Percentiles rank a stretch among this genome's conserved stretches.
Evolutionary conservation across 495 filamentous ascomycete genomes (phyloP).

Genomic region (Talaromyces stipitatus): DNA sequence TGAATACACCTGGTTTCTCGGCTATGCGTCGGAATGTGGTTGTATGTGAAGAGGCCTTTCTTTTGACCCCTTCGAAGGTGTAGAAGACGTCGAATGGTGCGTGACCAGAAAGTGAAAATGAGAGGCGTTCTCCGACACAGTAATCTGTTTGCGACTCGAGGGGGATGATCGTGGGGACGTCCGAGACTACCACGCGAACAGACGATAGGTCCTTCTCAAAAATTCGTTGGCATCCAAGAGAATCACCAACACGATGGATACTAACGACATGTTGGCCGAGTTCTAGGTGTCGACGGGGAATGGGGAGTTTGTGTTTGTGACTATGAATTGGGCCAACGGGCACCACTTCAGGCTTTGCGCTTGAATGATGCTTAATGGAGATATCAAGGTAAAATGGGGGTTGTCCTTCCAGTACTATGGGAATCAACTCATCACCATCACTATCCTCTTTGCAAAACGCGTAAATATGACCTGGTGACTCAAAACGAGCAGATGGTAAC

Average conservation of each 20-base stretch:
- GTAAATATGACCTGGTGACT: slow-evolving; percentile 85
- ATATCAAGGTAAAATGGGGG: slow-evolving; percentile 86
- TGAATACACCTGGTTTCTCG: slow-evolving; percentile 80
- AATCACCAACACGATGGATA: slow-evolving; percentile 82
- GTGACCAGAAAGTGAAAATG: slow-evolving; percentile 80
- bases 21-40: slow-evolving; percentile 87
- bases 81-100: slow-evolving; percentile 92
- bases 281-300: slow-evolving; percentile 74
- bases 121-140: slow-evolving; percentile 90
- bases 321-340: slow-evolving; percentile 67
- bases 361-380: slow-evolving; percentile 83
- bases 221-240: slow-evolving; percentile 70
- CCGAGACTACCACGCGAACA: slow-evolving; percentile 81
- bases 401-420: slow-evolving; percentile 71
- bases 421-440: slow-evolving; percentile 75
- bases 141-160: slow-evolving; percentile 84
- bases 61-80: slow-evolving; percentile 66
- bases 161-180: slow-evolving; percentile 81
- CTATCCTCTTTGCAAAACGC: slow-evolving; percentile 84
- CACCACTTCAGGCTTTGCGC: slow-evolving; percentile 69
- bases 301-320: slow-evolving; percentile 66
- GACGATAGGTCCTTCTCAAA: slow-evolving; percentile 57
- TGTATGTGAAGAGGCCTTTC: slow-evolving; percentile 67
- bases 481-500: slow-evolving; percentile 71
- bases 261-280: slow-evolving; percentile 78